Evolutionary conservation across 495 filamentous ascomycete species (phyloP).

Genomic region (Penicillium angulare): DNA sequence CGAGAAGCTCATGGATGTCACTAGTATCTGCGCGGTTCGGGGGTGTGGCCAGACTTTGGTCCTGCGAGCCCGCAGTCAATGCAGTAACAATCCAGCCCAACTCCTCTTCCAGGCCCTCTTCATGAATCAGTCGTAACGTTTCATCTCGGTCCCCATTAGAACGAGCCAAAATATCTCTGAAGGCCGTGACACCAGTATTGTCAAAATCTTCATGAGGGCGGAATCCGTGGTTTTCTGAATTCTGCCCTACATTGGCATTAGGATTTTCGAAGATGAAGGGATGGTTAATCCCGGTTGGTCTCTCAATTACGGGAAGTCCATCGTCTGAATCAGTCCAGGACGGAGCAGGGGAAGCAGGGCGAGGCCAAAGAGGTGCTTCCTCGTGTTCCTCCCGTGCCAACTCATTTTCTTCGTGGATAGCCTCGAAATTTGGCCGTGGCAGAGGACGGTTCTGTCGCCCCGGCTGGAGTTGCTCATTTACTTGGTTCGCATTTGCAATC

Average conservation of each 20-base stretch:
- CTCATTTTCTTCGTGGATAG: conserved; percentile 10
- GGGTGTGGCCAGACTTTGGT: conserved; percentile 7
- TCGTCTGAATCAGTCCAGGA: conserved; percentile 26
- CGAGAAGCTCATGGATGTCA: background rate
- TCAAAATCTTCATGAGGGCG: conserved; percentile 1
- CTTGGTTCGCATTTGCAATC: conserved; percentile 39
- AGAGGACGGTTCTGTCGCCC: conserved; percentile 2
- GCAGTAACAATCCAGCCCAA: conserved; percentile 49
- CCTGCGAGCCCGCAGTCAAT: conserved; percentile 28
- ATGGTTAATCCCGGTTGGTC: background rate
- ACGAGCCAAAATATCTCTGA: conserved; percentile 50
- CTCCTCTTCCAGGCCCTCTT: conserved; percentile 56
- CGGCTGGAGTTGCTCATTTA: conserved; percentile 18
- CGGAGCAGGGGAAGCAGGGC: conserved; percentile 20
- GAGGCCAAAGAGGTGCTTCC: conserved; percentile 6
- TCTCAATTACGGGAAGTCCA: conserved; percentile 9
- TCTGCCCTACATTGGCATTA: background rate
- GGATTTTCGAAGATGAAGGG: background rate
- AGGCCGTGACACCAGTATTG: conserved; percentile 39
- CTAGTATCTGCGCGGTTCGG: background rate
- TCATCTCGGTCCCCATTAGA: conserved; percentile 58
- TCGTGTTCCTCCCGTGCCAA: conserved; percentile 14
- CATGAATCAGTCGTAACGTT: conserved; percentile 59
- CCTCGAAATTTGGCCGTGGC: conserved; percentile 4
- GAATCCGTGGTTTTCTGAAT: background rate